A percentile compares a stretch with the other conserved stretches of the same genome.
These are phyloP conservation scores for Fusarium tupiense DNA, from an alignment of 2,329 filamentous ascomycete genomes.

Conservation along the genomic window DNA sequence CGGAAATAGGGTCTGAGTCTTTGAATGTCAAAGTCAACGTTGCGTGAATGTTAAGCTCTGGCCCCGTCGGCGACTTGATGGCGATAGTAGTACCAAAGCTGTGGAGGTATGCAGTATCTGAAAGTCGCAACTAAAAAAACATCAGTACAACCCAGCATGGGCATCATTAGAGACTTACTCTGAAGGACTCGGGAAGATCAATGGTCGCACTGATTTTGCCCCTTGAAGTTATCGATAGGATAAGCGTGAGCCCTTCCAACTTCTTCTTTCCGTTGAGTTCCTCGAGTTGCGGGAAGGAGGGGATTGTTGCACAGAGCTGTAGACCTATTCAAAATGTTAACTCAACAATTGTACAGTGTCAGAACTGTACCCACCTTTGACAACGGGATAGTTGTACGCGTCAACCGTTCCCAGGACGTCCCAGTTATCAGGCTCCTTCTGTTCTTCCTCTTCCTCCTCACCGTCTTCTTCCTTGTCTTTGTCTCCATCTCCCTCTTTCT, in stretches of 20 bases:
- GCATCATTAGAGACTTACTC: accelerated
- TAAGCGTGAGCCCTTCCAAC: neutral
- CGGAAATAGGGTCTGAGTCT: neutral
- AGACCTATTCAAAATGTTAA: neutral
- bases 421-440: neutral
- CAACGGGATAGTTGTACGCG: neutral
- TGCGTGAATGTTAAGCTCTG: neutral
- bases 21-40: neutral
- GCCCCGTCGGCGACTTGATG: neutral
- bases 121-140: neutral
- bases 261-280: neutral
- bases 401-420: neutral
- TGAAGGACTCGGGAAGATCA: neutral
- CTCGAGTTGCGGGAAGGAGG: neutral
- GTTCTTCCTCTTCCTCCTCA: neutral
- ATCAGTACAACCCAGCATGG: neutral
- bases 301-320: neutral
- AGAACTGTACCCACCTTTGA: neutral
- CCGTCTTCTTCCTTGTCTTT: accelerated
- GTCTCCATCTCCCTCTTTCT: neutral
- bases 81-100: neutral
- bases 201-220: neutral
- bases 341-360: accelerated
- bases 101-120: neutral
- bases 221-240: neutral